Percentiles rank a stretch among this genome's conserved stretches.
Evolutionary conservation across 2,329 filamentous ascomycete species (phyloP).

Genomic region (Monascus ruber): DNA sequence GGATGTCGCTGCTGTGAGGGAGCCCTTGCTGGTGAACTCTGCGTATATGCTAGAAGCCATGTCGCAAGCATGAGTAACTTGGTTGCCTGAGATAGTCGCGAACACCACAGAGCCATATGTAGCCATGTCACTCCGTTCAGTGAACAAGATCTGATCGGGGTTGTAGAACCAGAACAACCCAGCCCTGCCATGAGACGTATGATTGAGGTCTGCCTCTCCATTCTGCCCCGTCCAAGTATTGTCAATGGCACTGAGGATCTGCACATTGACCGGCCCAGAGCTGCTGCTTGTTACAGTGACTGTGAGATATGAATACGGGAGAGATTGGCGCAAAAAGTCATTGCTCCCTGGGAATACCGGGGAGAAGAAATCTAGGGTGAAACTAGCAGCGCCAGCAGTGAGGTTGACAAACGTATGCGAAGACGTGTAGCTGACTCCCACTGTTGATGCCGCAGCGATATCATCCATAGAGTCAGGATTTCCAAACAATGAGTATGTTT

Average conservation of each 20-base stretch:
- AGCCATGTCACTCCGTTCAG: constrained; percentile 8
- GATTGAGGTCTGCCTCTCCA: constrained; percentile 11
- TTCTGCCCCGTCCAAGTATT: constrained; percentile 27
- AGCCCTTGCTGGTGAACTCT: constrained; percentile 20
- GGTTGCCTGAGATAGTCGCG: constrained; percentile 1
- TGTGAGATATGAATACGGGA: constrained; percentile 32
- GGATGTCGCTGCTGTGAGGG: constrained; percentile 10
- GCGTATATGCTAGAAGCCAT: constrained; percentile 12
- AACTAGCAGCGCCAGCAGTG: constrained; percentile 19
- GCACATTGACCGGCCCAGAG: constrained; percentile 15
- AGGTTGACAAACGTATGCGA: constrained; percentile 29
- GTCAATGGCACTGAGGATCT: constrained; percentile 32
- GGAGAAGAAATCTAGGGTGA: constrained; percentile 32
- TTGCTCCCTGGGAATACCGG: constrained; percentile 22
- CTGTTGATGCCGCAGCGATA: constrained; percentile 15
- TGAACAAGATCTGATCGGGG: constrained; percentile 12
- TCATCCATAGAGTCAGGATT: constrained; percentile 12
- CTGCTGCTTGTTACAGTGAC: constrained; percentile 16
- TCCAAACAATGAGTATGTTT: constrained; percentile 29
- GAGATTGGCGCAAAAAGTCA: constrained; percentile 28
- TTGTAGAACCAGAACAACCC: constrained; percentile 9
- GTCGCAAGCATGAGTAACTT: constrained; percentile 17
- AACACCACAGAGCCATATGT: constrained; percentile 23
- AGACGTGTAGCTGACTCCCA: constrained; percentile 23
- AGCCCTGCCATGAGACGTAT: constrained; percentile 13